These are phyloP conservation scores for Patellifolia procumbens DNA, from an alignment of 179 eudicot genomes.

Conservation along the genomic window DNA sequence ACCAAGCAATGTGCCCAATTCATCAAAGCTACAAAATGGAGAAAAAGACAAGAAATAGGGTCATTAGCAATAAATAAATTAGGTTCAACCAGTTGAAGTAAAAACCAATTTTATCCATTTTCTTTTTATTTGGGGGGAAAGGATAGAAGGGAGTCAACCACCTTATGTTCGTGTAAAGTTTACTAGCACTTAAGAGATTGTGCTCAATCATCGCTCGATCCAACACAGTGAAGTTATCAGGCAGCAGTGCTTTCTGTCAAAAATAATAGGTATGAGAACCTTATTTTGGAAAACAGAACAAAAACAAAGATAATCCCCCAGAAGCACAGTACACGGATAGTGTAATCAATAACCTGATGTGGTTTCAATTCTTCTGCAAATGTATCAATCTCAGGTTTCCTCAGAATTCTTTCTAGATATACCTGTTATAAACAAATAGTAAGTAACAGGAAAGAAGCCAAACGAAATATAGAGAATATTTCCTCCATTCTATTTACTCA, in stretches of 20 bases:
- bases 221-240: constrained; percentile 91
- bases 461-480: neutral
- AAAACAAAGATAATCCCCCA: neutral
- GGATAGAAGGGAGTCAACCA: constrained; percentile 21
- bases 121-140: neutral
- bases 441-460: neutral
- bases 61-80: constrained; percentile 7
- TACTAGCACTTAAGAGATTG: constrained; percentile 96
- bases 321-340: neutral
- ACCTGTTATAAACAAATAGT: constrained; percentile 47
- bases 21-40: constrained; percentile 64
- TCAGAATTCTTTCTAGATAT: constrained; percentile 89
- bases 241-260: constrained; percentile 83
- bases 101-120: neutral
- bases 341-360: constrained; percentile 61
- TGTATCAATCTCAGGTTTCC: constrained; percentile 97
- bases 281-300: too few species aligned
- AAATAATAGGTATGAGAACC: constrained; percentile 10
- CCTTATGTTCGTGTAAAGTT: constrained; percentile 97
- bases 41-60: neutral
- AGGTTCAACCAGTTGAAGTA: neutral
- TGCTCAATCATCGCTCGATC: constrained; percentile 99
- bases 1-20: constrained; percentile 92
- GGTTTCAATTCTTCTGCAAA: constrained; percentile 95
- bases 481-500: too few species aligned